These are phyloP conservation scores for Priceomyces castillae DNA, from an alignment of 805 yeast genomes.

Conservation along the genomic window DNA sequence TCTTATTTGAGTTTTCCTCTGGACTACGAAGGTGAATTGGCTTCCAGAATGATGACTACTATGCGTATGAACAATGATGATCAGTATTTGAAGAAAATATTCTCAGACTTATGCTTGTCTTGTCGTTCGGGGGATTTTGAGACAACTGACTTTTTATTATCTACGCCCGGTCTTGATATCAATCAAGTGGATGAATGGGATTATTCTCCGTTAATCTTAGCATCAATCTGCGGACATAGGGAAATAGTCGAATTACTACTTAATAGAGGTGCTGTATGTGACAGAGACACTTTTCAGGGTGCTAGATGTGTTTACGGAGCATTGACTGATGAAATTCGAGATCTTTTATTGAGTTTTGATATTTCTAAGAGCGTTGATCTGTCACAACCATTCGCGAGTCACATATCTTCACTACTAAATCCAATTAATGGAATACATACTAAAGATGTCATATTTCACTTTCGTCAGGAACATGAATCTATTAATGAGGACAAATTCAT, in stretches of 20 bases:
- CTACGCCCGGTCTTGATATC: conserved; percentile 37
- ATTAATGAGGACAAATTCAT: conserved; percentile 13
- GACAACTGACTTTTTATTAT: conserved; percentile 54
- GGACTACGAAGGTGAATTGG: neutral
- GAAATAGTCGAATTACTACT: conserved; percentile 59
- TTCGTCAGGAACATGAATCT: conserved; percentile 17
- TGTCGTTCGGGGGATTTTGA: conserved; percentile 71
- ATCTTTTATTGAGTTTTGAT: conserved; percentile 56
- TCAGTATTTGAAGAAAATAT: conserved; percentile 20
- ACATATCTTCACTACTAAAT: conserved; percentile 50
- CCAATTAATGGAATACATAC: conserved; percentile 21
- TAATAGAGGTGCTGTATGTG: conserved; percentile 69
- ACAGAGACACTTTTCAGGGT: conserved; percentile 79
- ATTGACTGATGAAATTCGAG: conserved; percentile 61
- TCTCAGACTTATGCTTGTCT: conserved; percentile 55
- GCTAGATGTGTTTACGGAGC: conserved; percentile 78
- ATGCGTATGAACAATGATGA: conserved; percentile 1
- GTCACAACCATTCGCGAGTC: conserved; percentile 71
- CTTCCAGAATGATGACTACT: conserved; percentile 1
- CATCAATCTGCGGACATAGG: conserved; percentile 73
- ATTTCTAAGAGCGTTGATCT: conserved; percentile 66
- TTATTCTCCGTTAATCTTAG: conserved; percentile 70
- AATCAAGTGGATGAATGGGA: conserved; percentile 69
- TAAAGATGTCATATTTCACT: conserved; percentile 32
- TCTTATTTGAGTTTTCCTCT: neutral